Evolutionary conservation across 257 asterid genomes (phyloP).

Genomic region (Haberlea rhodopensis): DNA sequence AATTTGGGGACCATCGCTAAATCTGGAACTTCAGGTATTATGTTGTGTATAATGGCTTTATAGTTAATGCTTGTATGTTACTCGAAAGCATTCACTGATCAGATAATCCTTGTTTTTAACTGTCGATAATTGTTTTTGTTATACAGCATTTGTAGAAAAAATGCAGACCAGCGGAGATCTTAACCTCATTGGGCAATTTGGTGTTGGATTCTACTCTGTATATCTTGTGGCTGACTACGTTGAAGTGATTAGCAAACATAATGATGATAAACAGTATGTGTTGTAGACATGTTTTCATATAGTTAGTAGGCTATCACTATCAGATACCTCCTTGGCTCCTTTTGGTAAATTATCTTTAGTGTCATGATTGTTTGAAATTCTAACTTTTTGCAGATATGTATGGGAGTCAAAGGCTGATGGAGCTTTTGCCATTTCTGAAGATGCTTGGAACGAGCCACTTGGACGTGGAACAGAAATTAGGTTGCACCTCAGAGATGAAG

Average conservation of each 20-base stretch:
- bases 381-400: constrained; percentile 52
- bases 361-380: constrained; percentile 12
- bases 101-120: constrained; percentile 2
- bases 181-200: too few relatives aligned
- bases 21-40: too few relatives aligned
- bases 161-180: constrained; percentile 96
- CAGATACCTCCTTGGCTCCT: background rate
- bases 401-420: constrained; percentile 99
- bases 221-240: constrained; percentile 90
- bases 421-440: constrained; percentile 87
- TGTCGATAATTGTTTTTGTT: constrained; percentile 18
- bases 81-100: background rate
- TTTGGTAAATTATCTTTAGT: background rate
- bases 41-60: constrained; percentile 8
- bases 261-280: constrained; percentile 84
- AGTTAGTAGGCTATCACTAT: constrained; percentile 9
- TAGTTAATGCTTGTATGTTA: background rate
- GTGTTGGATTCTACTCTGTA: too few relatives aligned
- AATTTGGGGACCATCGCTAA: too few relatives aligned
- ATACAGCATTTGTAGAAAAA: constrained; percentile 90
- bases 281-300: background rate
- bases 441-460: constrained; percentile 82
- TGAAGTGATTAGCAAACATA: constrained; percentile 90
- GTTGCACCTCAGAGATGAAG: constrained; percentile 85
- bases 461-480: constrained; percentile 94